Evolutionary conservation across 345 rosid genomes (phyloP).

Genomic region (Gossypium rotundifolium): DNA sequence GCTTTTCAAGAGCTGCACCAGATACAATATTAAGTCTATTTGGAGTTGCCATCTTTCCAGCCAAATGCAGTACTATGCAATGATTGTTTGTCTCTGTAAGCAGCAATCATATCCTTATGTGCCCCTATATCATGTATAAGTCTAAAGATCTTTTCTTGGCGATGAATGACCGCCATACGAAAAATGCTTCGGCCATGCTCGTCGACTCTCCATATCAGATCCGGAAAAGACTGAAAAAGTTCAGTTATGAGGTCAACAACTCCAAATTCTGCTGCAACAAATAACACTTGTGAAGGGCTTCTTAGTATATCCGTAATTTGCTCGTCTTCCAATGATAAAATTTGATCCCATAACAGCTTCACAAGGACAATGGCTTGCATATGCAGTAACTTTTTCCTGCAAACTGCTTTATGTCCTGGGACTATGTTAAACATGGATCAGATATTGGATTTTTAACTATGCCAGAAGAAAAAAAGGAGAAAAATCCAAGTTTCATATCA

Average conservation of each 20-base stretch:
- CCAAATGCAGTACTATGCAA: conserved; percentile 34
- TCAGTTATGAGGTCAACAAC: conserved; percentile 27
- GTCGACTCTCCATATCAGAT: conserved; percentile 30
- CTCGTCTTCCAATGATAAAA: conserved; percentile 28
- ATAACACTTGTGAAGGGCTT: conserved; percentile 23
- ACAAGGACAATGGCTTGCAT: conserved; percentile 29
- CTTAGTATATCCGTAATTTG: conserved; percentile 18
- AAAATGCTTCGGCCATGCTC: conserved; percentile 26
- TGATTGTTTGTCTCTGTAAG: conserved; percentile 24
- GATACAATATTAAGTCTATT: conserved; percentile 27
- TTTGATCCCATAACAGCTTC: conserved; percentile 26
- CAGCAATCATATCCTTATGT: conserved; percentile 23
- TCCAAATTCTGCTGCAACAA: conserved; percentile 35
- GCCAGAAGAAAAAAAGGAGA: not conserved
- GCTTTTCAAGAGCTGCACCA: conserved; percentile 43
- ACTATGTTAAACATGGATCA: conserved; percentile 18
- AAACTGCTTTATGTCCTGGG: conserved; percentile 22
- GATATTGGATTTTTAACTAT: not conserved
- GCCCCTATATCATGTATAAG: conserved; percentile 26
- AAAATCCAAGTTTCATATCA: not conserved
- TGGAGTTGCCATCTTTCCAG: conserved; percentile 24
- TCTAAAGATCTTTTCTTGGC: conserved; percentile 26
- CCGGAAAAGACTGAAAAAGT: conserved; percentile 24
- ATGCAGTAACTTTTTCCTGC: conserved; percentile 19
- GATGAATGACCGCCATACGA: conserved; percentile 29